Evolutionary conservation across 2,329 filamentous ascomycete genomes (phyloP), one percentile per base, ranked within the genome.

Genomic region (Immersiporthe knoxdaviesiana): DNA sequence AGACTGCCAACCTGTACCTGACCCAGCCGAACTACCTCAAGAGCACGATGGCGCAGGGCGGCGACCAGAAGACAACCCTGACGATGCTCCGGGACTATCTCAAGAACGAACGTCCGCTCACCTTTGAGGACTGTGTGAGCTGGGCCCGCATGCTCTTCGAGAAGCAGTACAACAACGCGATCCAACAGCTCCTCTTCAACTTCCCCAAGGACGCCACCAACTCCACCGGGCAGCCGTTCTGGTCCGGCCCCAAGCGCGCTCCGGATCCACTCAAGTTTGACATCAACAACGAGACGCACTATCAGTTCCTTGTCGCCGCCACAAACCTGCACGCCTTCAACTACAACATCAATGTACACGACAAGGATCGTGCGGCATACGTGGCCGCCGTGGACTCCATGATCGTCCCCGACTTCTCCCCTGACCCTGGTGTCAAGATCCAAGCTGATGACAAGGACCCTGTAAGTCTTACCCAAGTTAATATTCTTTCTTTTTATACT

Each of bases 251-350:
- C 63, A 99, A 99, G 88, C 93, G 96, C 76, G 96, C 96, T 16
- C 96, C 96, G 6, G 93, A 97, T 72, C 87, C 95, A 72, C 85
- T 98, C 77, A 94, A 92, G 79, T 99, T 99, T 74, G 92, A 97
- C 75, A 81, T 90, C 61, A 87, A 90, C 70, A 96, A 97, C 81
- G 85, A 90, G 14, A 96, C 93, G 30, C 96, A 99, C 81, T 91
- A 95, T 77, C 89, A 88, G 50, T 99, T 97, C 78, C 85, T 99
- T 67, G 88, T 97, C 72, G 90, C 96, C 24, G 96, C 90, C 10
- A 94, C 96, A 47, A 96, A 97, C 77, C 86, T 99, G 35, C 96
- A 97, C 76, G 96, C 95, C 0, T 99, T 96, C 87, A 99, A 99
- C 84, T 99, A 97, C 81, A 92, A 93, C 71, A 97, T 99, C 80